phyloP scores from a whole-genome alignment of 176 grass and related monocot species.

The Oryza australiensis region DNA sequence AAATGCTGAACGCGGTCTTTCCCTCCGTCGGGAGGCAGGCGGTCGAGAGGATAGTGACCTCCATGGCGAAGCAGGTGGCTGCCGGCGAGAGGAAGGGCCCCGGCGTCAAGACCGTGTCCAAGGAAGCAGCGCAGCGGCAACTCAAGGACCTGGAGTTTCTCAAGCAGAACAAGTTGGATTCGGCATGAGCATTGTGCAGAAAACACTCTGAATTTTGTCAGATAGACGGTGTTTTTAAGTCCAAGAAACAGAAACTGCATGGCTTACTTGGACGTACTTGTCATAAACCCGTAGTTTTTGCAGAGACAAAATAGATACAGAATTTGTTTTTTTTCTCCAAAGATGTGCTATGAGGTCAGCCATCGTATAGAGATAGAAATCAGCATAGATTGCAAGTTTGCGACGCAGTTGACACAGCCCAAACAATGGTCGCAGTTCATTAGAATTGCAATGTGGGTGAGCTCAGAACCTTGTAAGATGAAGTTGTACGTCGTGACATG shows the following conservation, averaged over 20 bases:
- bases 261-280: background rate
- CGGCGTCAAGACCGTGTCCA: constrained; percentile 57
- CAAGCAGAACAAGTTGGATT: constrained; percentile 60
- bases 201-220: background rate
- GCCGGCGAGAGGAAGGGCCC: constrained; percentile 59
- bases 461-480: background rate
- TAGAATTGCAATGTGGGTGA: background rate
- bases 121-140: constrained; percentile 68
- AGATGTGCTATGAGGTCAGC: constrained; percentile 2
- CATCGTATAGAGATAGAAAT: background rate
- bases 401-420: background rate
- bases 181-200: background rate
- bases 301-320: too few relatives aligned
- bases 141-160: constrained; percentile 88
- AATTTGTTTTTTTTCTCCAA: background rate
- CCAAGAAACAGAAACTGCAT: background rate
- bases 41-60: constrained; percentile 65
- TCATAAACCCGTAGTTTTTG: too few relatives aligned
- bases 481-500: background rate
- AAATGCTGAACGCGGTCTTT: constrained; percentile 69
- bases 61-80: constrained; percentile 58
- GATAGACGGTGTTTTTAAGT: background rate
- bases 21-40: constrained; percentile 63
- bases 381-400: background rate
- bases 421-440: background rate